These are phyloP conservation scores for Aschersonia sp. DNA, from an alignment of 2,329 filamentous ascomycete species.

Conservation along the genomic window DNA sequence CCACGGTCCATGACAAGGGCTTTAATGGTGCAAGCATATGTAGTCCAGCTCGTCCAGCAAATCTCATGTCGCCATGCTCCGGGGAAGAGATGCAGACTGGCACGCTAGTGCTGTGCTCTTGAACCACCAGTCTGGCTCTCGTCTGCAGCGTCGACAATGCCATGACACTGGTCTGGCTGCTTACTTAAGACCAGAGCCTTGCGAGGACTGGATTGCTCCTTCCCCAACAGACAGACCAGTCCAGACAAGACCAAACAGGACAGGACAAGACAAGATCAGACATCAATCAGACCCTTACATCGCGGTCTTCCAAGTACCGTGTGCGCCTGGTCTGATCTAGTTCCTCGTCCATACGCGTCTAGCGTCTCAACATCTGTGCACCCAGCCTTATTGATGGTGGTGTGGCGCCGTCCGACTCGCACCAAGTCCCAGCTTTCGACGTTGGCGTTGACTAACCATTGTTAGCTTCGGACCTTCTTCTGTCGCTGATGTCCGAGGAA, in stretches of 20 bases:
- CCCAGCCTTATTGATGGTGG: background rate
- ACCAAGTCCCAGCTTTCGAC: background rate
- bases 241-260: too few species aligned
- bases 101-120: background rate
- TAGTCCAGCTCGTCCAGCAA: background rate
- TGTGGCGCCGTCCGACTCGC: background rate
- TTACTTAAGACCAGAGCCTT: background rate
- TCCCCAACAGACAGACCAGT: background rate
- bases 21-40: background rate
- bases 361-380: background rate
- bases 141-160: background rate
- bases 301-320: background rate
- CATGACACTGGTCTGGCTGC: background rate
- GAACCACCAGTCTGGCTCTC: background rate
- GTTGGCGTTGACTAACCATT: background rate
- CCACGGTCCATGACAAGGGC: background rate
- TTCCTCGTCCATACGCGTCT: background rate
- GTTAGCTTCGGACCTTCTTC: background rate
- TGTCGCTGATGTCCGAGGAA: background rate
- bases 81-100: background rate
- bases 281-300: background rate
- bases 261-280: too few species aligned
- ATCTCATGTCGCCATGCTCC: background rate
- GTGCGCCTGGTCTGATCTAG: background rate
- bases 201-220: background rate